Evolutionary conservation across 116 monocot species (phyloP).

Genomic region (Posidonia oceanica): DNA sequence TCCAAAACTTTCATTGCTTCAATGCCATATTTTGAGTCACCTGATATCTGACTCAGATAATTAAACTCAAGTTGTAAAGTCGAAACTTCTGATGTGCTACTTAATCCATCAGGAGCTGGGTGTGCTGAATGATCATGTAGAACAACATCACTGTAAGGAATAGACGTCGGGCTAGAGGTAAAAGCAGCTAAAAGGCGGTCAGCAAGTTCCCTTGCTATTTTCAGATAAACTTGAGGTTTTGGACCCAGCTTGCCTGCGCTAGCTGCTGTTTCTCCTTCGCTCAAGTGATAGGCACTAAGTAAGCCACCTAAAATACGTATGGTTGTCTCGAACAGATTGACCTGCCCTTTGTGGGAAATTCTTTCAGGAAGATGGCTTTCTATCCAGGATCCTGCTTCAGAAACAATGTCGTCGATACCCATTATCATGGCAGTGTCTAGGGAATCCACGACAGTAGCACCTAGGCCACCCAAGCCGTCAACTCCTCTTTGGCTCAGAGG

Average conservation of each 20-base stretch:
- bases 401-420: slow-evolving; percentile 60
- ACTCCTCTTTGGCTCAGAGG: slow-evolving; percentile 61
- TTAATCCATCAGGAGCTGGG: slow-evolving; percentile 84
- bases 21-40: slow-evolving; percentile 67
- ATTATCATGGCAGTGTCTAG: slow-evolving; percentile 94
- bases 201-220: slow-evolving; percentile 56
- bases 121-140: slow-evolving; percentile 64
- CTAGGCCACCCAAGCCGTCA: slow-evolving; percentile 89
- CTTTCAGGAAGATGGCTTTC: slow-evolving; percentile 60
- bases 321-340: slow-evolving; percentile 95
- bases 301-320: slow-evolving; percentile 91
- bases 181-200: slow-evolving; percentile 71
- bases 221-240: slow-evolving; percentile 46
- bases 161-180: slow-evolving; percentile 78
- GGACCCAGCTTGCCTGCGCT: slow-evolving; percentile 15
- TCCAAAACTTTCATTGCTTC: slow-evolving; percentile 87
- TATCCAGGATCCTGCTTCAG: slow-evolving; percentile 72
- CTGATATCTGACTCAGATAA: slow-evolving; percentile 76
- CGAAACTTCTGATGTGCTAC: slow-evolving; percentile 92
- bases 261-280: background rate
- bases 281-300: slow-evolving; percentile 68
- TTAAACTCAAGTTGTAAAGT: slow-evolving; percentile 90
- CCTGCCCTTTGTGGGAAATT: slow-evolving; percentile 74
- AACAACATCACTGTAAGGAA: slow-evolving; percentile 94
- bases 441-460: slow-evolving; percentile 83